phyloP scores from a whole-genome alignment of 495 filamentous ascomycete genomes.

The Annulohypoxylon moriforme region DNA sequence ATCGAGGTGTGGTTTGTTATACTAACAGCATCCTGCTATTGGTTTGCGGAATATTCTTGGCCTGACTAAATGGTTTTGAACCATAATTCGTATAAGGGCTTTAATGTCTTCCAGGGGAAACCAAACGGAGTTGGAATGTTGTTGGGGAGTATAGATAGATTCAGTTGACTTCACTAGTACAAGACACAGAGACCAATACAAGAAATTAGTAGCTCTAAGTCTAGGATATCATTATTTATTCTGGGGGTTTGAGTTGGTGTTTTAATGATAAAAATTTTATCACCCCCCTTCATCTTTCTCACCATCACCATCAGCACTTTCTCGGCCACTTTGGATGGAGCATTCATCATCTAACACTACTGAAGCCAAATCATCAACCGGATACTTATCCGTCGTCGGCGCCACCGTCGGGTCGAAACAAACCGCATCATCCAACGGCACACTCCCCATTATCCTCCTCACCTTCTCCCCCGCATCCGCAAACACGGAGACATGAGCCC shows the following conservation, averaged over 20 bases:
- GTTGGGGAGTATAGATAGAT: conserved; percentile 27
- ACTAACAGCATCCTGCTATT: conserved; percentile 23
- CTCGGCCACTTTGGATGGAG: conserved; percentile 10
- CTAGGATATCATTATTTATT: neutral
- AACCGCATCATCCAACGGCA: conserved; percentile 37
- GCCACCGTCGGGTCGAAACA: conserved; percentile 30
- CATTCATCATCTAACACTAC: conserved; percentile 1
- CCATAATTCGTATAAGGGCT: neutral
- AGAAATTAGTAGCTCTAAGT: conserved; percentile 4
- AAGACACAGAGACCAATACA: conserved; percentile 23
- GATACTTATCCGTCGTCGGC: conserved; percentile 26
- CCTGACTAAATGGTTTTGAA: conserved; percentile 9
- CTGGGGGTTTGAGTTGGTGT: neutral
- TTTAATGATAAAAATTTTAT: too few species aligned
- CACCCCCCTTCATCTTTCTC: neutral
- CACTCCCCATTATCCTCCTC: conserved; percentile 7
- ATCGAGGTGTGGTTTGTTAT: conserved; percentile 16
- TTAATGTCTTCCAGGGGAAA: conserved; percentile 13
- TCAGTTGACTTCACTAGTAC: conserved; percentile 23
- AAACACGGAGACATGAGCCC: conserved; percentile 3
- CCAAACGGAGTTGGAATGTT: neutral
- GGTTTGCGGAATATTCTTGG: conserved; percentile 30
- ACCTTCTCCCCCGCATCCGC: conserved; percentile 13
- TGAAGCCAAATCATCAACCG: conserved; percentile 9
- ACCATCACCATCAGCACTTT: neutral